Percentiles rank a stretch among this genome's conserved stretches.
phyloP scores from a whole-genome alignment of 2,329 filamentous ascomycete genomes.

The Fusarium concolor region DNA sequence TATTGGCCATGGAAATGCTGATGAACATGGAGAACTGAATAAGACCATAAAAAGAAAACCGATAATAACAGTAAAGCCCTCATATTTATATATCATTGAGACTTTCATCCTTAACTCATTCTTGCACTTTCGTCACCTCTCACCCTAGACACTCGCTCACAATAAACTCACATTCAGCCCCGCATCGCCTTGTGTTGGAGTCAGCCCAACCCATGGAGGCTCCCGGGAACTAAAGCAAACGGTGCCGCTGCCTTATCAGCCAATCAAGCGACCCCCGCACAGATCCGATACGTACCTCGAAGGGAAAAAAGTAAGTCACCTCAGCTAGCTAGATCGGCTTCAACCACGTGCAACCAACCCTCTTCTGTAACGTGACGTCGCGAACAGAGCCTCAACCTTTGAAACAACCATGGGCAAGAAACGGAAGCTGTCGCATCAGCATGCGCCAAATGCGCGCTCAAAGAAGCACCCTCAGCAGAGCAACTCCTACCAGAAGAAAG shows the following conservation, averaged over 20 bases:
- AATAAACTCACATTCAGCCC: constrained; percentile 21
- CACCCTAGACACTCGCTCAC: constrained; percentile 16
- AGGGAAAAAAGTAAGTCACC: constrained; percentile 10
- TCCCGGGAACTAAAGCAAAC: constrained; percentile 46
- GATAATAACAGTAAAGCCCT: too few relatives aligned
- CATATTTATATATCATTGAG: background rate
- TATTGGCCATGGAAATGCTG: too few relatives aligned
- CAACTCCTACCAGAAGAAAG: constrained; percentile 36
- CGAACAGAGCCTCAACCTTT: constrained; percentile 4
- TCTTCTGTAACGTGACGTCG: constrained; percentile 21
- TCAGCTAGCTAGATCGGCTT: constrained; percentile 6
- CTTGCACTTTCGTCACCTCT: constrained; percentile 3
- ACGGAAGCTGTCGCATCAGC: constrained; percentile 55
- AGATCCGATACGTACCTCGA: constrained; percentile 14
- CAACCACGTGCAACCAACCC: constrained; percentile 1
- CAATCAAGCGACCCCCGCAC: constrained; percentile 34
- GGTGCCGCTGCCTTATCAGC: constrained; percentile 24
- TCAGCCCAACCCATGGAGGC: constrained; percentile 36
- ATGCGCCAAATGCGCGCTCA: constrained; percentile 30
- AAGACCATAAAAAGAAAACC: too few relatives aligned
- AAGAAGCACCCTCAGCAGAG: constrained; percentile 39
- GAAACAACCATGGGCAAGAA: constrained; percentile 53
- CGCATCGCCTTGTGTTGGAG: constrained; percentile 34
- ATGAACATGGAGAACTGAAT: too few relatives aligned
- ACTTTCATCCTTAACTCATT: background rate